Percentiles rank a stretch among this genome's conserved stretches.
These are phyloP conservation scores for Solanum chiquidenum DNA, from an alignment of 257 asterid genomes.

Conservation along the genomic window DNA sequence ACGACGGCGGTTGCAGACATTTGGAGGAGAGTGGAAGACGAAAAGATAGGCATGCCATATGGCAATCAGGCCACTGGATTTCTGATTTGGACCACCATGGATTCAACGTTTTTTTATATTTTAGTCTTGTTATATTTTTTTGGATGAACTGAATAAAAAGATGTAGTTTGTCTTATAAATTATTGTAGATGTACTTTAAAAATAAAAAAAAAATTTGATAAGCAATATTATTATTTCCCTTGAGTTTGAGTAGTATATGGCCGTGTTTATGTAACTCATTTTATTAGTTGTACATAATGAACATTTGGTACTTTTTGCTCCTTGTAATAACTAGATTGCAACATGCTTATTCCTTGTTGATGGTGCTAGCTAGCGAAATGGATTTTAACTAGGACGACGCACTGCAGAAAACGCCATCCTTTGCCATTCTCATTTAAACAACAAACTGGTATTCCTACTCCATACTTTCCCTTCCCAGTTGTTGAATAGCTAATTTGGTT, in stretches of 20 bases:
- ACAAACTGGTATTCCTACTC: neutral
- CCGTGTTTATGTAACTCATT: neutral
- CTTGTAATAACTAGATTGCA: neutral
- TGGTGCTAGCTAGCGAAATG: neutral
- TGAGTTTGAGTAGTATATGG: neutral
- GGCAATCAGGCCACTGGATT: neutral
- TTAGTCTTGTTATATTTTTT: neutral
- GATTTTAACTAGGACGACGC: neutral
- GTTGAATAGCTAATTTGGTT: too few species aligned
- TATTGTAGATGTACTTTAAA: neutral
- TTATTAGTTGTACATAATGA: neutral
- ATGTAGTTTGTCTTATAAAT: neutral
- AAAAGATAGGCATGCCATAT: neutral
- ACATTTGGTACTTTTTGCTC: neutral
- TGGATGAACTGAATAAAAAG: neutral
- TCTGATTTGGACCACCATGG: neutral
- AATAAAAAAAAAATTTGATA: neutral
- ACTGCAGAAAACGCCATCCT: neutral
- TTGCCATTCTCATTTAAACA: neutral
- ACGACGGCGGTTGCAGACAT: neutral
- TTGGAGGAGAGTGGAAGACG: neutral
- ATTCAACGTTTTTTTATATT: neutral
- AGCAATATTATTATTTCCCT: neutral
- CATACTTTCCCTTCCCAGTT: too few species aligned
- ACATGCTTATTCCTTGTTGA: neutral